Conservation (phyloP, 495 filamentous ascomycete genomes). For the Talaromyces thailandensis region DNA sequence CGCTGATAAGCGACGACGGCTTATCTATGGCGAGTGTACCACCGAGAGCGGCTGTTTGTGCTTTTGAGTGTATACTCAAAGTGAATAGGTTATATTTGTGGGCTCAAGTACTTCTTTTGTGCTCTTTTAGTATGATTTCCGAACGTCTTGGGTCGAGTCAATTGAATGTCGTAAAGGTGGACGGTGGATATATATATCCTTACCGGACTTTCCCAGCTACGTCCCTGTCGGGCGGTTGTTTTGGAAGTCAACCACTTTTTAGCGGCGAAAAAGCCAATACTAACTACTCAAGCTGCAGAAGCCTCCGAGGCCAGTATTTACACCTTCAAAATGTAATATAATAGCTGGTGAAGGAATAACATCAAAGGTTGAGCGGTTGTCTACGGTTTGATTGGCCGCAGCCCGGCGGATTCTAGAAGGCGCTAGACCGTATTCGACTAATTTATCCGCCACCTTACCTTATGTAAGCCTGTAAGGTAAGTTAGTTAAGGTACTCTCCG, state of each 20-base stretch:
- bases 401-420: constrained; percentile 1
- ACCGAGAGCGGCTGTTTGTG: neutral
- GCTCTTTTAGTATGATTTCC: neutral
- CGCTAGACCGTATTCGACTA: constrained; percentile 4
- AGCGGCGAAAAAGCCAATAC: neutral
- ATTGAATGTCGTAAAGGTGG: neutral
- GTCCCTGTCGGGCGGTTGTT: neutral
- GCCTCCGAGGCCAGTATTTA: neutral
- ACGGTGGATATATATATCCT: neutral
- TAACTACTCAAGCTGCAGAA: neutral
- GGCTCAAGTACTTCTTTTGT: neutral
- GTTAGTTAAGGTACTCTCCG: too few species aligned
- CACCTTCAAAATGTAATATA: neutral
- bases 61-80: neutral
- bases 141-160: neutral
- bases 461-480: too few species aligned
- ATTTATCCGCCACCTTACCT: constrained; percentile 4
- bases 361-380: neutral
- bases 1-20: constrained; percentile 1
- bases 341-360: neutral
- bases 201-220: neutral
- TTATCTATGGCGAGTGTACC: neutral
- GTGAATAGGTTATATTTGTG: neutral
- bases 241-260: neutral
- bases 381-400: neutral